Evolutionary conservation across 2,329 filamentous ascomycete genomes (phyloP).

Genomic region (Ampelomyces quisqualis): DNA sequence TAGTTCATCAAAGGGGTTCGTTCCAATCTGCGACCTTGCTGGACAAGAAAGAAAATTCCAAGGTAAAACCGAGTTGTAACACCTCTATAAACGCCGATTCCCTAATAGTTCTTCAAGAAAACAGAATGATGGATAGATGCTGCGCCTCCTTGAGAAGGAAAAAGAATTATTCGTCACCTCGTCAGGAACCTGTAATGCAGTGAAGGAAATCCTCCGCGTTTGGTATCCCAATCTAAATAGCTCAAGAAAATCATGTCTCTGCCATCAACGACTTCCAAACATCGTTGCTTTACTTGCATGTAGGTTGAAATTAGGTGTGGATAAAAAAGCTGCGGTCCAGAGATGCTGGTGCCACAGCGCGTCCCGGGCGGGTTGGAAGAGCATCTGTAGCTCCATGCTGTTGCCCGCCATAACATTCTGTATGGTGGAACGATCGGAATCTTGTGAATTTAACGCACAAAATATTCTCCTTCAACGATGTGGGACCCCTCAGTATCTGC

Average conservation of each 20-base stretch:
- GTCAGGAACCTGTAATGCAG: slow-evolving; percentile 6
- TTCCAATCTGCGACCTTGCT: too few species aligned
- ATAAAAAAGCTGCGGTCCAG: too few species aligned
- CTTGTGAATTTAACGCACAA: too few species aligned
- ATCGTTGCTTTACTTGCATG: neutral
- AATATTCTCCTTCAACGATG: neutral
- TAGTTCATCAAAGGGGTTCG: too few species aligned
- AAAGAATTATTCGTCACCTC: slow-evolving; percentile 11
- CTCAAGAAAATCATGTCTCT: slow-evolving; percentile 13
- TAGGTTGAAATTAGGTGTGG: neutral
- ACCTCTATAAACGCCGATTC: slow-evolving; percentile 35
- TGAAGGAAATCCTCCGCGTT: slow-evolving; percentile 3
- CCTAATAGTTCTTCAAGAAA: slow-evolving; percentile 20
- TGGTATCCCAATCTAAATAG: slow-evolving; percentile 24
- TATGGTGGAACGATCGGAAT: too few species aligned
- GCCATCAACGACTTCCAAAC: slow-evolving; percentile 1
- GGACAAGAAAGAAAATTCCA: neutral
- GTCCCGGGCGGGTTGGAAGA: neutral
- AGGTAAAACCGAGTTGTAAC: slow-evolving; percentile 7
- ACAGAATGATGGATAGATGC: slow-evolving; percentile 1
- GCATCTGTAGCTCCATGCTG: too few species aligned
- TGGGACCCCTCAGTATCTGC: slow-evolving; percentile 11
- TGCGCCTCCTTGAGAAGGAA: slow-evolving; percentile 3
- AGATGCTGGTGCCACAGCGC: neutral
- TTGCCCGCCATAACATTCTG: too few species aligned